Conservation (phyloP, 371 early-diverging fungal species). For the Mortierella sp. region DNA sequence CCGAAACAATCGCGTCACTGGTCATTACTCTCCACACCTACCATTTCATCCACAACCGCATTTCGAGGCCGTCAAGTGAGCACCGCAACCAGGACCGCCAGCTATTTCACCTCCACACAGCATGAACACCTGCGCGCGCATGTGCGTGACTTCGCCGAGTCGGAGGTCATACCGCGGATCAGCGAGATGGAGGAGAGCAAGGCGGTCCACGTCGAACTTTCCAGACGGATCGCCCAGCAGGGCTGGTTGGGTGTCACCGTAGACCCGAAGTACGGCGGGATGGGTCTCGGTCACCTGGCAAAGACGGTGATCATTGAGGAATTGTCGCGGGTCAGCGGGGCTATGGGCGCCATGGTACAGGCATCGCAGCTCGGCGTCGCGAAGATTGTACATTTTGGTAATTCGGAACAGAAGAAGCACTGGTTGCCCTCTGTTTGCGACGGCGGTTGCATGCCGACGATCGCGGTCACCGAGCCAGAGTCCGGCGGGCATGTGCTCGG, state of each 20-base stretch:
- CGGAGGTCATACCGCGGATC: neutral
- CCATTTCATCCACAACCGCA: neutral
- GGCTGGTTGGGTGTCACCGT: slow-evolving; percentile 1
- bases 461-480: neutral
- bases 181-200: neutral
- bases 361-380: neutral
- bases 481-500: neutral
- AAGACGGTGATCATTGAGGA: slow-evolving; percentile 1
- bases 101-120: neutral
- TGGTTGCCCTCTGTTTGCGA: neutral
- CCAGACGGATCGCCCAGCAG: neutral
- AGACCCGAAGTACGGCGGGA: neutral
- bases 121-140: neutral
- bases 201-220: neutral
- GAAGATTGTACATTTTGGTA: neutral
- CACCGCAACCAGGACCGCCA: neutral
- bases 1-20: neutral
- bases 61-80: neutral
- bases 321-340: neutral
- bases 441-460: neutral
- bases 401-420: neutral
- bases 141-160: neutral
- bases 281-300: neutral
- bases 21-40: neutral
- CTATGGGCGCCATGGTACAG: neutral